phyloP scores from a whole-genome alignment of 495 filamentous ascomycete genomes.

The Echria macrotheca region DNA sequence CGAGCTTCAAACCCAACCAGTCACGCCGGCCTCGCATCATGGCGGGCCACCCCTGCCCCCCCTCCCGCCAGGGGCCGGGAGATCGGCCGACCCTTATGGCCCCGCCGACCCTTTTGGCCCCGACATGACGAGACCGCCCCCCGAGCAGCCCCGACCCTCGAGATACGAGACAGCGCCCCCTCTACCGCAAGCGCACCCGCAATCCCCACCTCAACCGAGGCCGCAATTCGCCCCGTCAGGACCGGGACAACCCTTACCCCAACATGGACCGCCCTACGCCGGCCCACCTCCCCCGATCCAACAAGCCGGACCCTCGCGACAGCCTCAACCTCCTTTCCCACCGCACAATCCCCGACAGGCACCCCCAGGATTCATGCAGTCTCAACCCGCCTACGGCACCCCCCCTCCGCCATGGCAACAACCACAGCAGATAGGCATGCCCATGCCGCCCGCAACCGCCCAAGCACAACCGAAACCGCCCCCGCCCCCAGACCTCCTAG shows the following conservation, averaged over 20 bases:
- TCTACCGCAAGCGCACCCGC: conserved; percentile 19
- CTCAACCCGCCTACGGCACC: conserved; percentile 18
- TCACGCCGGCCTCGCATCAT: conserved; percentile 1
- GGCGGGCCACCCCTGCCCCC: conserved; percentile 33
- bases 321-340: conserved; percentile 15
- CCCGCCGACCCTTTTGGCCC: conserved; percentile 23
- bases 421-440: conserved; percentile 4
- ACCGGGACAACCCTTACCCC: conserved; percentile 8
- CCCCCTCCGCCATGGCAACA: conserved; percentile 24
- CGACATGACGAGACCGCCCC: conserved; percentile 14
- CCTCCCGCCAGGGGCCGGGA: conserved; percentile 26
- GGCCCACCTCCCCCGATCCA: conserved; percentile 15
- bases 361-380: conserved; percentile 25
- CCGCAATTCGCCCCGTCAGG: conserved; percentile 2
- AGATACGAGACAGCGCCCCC: conserved; percentile 42
- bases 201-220: conserved; percentile 9
- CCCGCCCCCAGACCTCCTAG: conserved; percentile 61
- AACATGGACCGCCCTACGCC: conserved; percentile 21
- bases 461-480: conserved; percentile 40
- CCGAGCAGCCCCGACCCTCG: conserved; percentile 25
- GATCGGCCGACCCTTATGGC: conserved; percentile 25
- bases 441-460: conserved; percentile 12
- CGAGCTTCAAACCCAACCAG: conserved; percentile 22
- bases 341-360: conserved; percentile 24
- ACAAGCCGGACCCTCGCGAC: conserved; percentile 20